Evolutionary conservation across 495 filamentous ascomycete genomes (phyloP).

Genomic region (Letharia columbiana): DNA sequence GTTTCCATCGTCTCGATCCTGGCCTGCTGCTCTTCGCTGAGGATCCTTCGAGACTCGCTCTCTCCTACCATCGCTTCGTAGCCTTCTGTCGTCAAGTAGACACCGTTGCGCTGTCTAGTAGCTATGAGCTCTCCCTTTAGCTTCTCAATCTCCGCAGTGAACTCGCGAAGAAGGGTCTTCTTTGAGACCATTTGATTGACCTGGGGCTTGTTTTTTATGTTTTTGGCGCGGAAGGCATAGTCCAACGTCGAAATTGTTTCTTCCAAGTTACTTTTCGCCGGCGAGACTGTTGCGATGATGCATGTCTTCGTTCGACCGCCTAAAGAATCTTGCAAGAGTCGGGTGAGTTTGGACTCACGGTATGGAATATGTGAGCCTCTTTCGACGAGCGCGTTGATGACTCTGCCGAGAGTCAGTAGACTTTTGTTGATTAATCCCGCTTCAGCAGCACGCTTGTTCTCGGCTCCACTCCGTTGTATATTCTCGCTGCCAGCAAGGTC

Average conservation of each 20-base stretch:
- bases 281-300: conserved; percentile 94
- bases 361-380: conserved; percentile 88
- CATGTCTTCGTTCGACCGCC: conserved; percentile 95
- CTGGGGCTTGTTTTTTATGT: conserved; percentile 96
- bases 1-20: conserved; percentile 89
- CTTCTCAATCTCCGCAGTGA: conserved; percentile 87
- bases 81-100: conserved; percentile 76
- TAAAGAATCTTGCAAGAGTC: conserved; percentile 89
- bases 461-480: conserved; percentile 89
- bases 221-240: conserved; percentile 95
- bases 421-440: conserved; percentile 98
- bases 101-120: conserved; percentile 86
- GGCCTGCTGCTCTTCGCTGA: conserved; percentile 83
- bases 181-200: conserved; percentile 86
- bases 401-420: conserved; percentile 83
- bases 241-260: conserved; percentile 97
- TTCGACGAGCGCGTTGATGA: conserved; percentile 97
- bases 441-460: conserved; percentile 94
- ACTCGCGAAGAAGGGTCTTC: conserved; percentile 81
- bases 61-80: conserved; percentile 83
- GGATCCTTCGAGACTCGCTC: conserved; percentile 84
- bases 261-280: conserved; percentile 87
- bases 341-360: conserved; percentile 90
- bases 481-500: conserved; percentile 97
- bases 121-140: conserved; percentile 89